Evolutionary conservation across 306 rosid genomes (phyloP), one percentile per base, ranked within the genome.

Genomic region (Cercis canadensis): DNA sequence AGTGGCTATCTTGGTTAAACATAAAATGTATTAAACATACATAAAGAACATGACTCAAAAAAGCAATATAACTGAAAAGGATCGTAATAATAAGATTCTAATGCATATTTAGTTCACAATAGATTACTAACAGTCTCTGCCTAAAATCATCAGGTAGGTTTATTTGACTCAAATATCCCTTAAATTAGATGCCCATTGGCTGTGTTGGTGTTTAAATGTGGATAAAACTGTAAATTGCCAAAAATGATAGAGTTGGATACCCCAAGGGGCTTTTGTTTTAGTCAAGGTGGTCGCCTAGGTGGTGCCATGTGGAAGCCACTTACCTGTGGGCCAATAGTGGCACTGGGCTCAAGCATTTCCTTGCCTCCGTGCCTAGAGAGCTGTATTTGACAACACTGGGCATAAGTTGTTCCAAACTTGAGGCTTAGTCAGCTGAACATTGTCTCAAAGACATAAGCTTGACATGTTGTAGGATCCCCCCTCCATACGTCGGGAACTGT

Each of bases 401-500:
- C 46, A 7, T 11, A 45, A 18, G 9, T 15, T 54, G 32, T 56
- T 32, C n/a, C 47, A 46, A 40, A 41, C 41, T 17, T 16, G n/a
- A 51, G 55, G 29, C 18, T 43, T 19, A 19, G 29, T n/a, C 2
- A 32, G 78, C 36, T 44, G 72, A 56, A 74, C n/a, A n/a, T n/a
- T n/a, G n/a, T n/a, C n/a, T n/a, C n/a, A n/a, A n/a, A n/a, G n/a
- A n/a, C n/a, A n/a, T n/a, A n/a, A n/a, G n/a, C n/a, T n/a, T n/a
- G n/a, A n/a, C n/a, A n/a, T 31, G 19, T 59, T 57, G 2, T 24
- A 24, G 29, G 29, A 24, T 24, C 2, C 29, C 29, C 29, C 3
- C 3, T 24, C 29, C 29, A 24, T 3, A 24, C 29, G 3, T 24
- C 3, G 3, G 29, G 29, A 24, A 3, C 29, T 24, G 29, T 24